These are phyloP conservation scores for Pleurotus eryngii DNA, from an alignment of 768 basidiomycete genomes.

Conservation along the genomic window DNA sequence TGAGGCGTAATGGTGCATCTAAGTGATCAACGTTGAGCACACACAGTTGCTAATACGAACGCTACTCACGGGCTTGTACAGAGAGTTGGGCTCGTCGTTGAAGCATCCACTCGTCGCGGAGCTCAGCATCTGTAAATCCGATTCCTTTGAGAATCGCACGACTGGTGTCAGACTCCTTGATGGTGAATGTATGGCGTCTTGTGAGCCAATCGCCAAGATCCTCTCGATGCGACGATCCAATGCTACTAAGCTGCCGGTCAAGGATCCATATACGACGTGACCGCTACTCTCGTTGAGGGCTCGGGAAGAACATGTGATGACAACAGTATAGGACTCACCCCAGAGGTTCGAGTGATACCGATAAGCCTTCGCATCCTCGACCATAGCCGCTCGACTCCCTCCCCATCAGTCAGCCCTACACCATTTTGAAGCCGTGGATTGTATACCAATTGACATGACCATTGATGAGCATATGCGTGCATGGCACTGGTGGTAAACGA, in stretches of 20 bases:
- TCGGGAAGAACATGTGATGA: too few relatives aligned
- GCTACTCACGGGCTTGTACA: slow-evolving; percentile 22
- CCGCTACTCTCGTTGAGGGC: slow-evolving; percentile 10
- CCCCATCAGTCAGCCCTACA: slow-evolving; percentile 31
- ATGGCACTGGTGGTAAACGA: slow-evolving; percentile 26
- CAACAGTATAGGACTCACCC: background rate
- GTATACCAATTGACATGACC: slow-evolving; percentile 31
- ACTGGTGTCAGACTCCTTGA: slow-evolving; percentile 2
- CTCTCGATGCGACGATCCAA: slow-evolving; percentile 20
- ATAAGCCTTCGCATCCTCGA: slow-evolving; percentile 21
- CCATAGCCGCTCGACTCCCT: slow-evolving; percentile 33
- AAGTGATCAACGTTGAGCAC: slow-evolving; percentile 1
- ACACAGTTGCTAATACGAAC: background rate
- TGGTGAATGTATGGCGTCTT: slow-evolving; percentile 13
- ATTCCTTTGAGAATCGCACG: too few relatives aligned
- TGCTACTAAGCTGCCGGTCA: slow-evolving; percentile 25
- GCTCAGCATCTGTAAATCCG: slow-evolving; percentile 12
- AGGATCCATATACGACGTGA: slow-evolving; percentile 28
- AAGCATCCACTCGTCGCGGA: slow-evolving; percentile 27
- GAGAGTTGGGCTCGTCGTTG: slow-evolving; percentile 30
- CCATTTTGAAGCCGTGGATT: slow-evolving; percentile 26
- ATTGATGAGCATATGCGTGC: slow-evolving; percentile 33
- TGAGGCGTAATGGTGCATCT: slow-evolving; percentile 25
- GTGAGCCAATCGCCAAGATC: slow-evolving; percentile 32
- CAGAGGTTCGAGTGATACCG: slow-evolving; percentile 11